Conservation (phyloP, 1,139 yeast species). For the Debaryomycetaceae sp. region DNA sequence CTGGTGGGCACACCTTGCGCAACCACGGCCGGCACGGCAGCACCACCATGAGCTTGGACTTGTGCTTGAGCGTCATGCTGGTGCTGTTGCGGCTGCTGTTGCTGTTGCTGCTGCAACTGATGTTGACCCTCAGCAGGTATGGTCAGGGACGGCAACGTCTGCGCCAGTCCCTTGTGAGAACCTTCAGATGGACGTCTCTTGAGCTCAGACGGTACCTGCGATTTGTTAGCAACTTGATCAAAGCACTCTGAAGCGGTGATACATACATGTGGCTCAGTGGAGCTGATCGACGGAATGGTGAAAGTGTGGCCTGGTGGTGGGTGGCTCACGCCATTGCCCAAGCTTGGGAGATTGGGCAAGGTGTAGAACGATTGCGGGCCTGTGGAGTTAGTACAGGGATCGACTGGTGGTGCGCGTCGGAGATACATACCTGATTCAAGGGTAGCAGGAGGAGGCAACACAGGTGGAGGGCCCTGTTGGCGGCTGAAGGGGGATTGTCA, state of each 20-base stretch:
- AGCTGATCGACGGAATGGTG: slow-evolving; percentile 43
- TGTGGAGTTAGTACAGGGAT: slow-evolving; percentile 15
- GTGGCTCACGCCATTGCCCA: slow-evolving; percentile 40
- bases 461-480: slow-evolving; percentile 41
- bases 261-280: slow-evolving; percentile 22
- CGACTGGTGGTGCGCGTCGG: background rate
- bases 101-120: slow-evolving; percentile 11
- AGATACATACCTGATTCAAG: slow-evolving; percentile 43
- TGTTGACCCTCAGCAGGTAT: slow-evolving; percentile 12
- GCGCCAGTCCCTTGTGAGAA: slow-evolving; percentile 4
- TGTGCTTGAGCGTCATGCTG: slow-evolving; percentile 10
- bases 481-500: slow-evolving; percentile 36
- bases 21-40: slow-evolving; percentile 7
- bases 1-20: slow-evolving; percentile 39
- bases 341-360: slow-evolving; percentile 48
- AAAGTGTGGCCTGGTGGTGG: slow-evolving; percentile 39
- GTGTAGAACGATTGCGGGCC: slow-evolving; percentile 50
- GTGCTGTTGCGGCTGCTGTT: slow-evolving; percentile 9
- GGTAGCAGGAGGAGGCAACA: slow-evolving; percentile 54
- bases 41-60: too few relatives aligned
- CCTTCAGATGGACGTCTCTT: slow-evolving; percentile 8
- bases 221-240: slow-evolving; percentile 10
- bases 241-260: too few relatives aligned
- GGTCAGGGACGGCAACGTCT: slow-evolving; percentile 19
- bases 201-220: slow-evolving; percentile 4